A percentile compares a stretch with the other conserved stretches of the same genome.
Evolutionary conservation across 2,329 filamentous ascomycete species (phyloP).

Genomic region (Fusarium abutilonis): DNA sequence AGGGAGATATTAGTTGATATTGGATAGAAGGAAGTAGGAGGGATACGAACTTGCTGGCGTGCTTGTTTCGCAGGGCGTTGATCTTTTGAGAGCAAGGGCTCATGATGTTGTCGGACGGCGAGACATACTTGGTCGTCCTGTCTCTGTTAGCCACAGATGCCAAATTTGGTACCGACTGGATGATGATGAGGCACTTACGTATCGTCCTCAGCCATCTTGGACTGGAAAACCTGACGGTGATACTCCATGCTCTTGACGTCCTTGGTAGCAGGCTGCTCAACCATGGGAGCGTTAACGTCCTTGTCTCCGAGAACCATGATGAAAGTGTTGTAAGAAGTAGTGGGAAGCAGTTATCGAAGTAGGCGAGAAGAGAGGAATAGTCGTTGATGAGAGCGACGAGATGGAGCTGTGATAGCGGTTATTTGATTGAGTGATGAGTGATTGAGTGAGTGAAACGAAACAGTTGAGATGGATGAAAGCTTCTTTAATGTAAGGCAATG

Average conservation of each 20-base stretch:
- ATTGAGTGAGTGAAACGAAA: conserved; percentile 2
- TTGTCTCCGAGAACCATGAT: conserved; percentile 71
- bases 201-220: conserved; percentile 71
- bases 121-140: conserved; percentile 71
- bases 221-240: conserved; percentile 78
- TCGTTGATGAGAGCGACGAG: background rate
- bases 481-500: conserved; percentile 30
- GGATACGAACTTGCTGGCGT: conserved; percentile 75
- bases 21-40: background rate
- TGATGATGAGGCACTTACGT: conserved; percentile 60
- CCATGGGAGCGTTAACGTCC: conserved; percentile 69
- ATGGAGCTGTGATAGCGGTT: conserved; percentile 7
- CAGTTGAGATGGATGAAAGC: conserved; percentile 16
- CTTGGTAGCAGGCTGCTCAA: conserved; percentile 51
- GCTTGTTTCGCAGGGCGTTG: conserved; percentile 81
- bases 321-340: conserved; percentile 5
- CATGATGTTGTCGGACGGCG: conserved; percentile 89
- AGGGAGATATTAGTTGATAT: conserved; percentile 32
- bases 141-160: conserved; percentile 20
- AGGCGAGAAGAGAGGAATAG: conserved; percentile 1
- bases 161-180: background rate
- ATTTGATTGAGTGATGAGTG: conserved; percentile 9
- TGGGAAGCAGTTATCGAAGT: background rate
- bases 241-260: conserved; percentile 77
- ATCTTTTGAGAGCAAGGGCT: conserved; percentile 87